phyloP scores from a whole-genome alignment of 345 rosid species.

The Eucalyptus tenuipes region DNA sequence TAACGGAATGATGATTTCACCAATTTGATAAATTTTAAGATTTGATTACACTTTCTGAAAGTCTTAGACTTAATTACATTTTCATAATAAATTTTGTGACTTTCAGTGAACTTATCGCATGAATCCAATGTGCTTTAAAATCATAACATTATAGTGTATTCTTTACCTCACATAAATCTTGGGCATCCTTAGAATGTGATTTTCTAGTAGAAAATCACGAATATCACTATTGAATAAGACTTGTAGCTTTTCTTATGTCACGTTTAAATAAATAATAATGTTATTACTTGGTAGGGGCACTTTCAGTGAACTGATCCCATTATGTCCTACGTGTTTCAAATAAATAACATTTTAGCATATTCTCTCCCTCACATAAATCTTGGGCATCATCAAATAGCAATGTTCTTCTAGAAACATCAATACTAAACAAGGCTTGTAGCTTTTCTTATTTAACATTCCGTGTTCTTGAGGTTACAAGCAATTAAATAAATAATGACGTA shows the following conservation, averaged over 20 bases:
- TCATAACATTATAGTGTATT: background rate
- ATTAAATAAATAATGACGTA: too few relatives aligned
- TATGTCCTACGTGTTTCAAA: background rate
- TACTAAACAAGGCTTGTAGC: accelerated
- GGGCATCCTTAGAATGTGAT: background rate
- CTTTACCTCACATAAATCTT: background rate
- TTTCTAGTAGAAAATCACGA: background rate
- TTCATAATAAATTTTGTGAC: background rate
- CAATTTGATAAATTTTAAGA: background rate
- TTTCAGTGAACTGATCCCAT: background rate
- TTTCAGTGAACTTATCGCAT: accelerated
- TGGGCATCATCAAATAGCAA: background rate
- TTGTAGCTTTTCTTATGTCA: background rate
- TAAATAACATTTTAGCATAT: background rate
- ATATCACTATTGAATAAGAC: background rate
- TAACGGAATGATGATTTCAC: accelerated
- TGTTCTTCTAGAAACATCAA: background rate
- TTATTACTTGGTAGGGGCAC: background rate
- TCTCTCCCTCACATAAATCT: background rate
- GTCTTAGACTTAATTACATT: accelerated
- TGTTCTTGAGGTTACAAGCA: too few relatives aligned
- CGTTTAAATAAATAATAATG: background rate
- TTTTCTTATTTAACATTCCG: too few relatives aligned
- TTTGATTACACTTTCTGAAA: background rate
- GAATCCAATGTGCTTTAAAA: background rate